Conservation (phyloP, 352 stramenopile species). For the Phytophthora pini region DNA sequence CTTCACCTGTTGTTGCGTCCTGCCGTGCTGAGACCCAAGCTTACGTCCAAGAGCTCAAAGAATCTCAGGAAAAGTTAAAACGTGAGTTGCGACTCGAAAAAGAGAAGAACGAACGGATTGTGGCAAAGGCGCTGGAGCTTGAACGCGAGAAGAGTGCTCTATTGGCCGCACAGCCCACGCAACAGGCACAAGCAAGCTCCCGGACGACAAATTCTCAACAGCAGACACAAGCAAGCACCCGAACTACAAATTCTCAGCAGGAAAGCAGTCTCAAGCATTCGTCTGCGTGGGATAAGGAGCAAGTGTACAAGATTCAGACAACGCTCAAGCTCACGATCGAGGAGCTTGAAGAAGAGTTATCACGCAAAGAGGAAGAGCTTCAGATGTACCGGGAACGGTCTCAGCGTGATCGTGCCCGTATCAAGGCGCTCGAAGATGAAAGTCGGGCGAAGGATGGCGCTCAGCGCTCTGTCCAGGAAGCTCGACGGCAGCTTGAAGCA, state of each 20-base stretch:
- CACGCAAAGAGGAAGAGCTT: conserved; percentile 66
- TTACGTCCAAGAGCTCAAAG: conserved; percentile 71
- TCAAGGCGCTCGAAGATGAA: conserved; percentile 66
- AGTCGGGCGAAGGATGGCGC: conserved; percentile 49
- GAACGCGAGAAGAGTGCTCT: conserved; percentile 75
- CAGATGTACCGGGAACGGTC: conserved; percentile 51
- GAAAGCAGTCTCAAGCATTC: conserved; percentile 25
- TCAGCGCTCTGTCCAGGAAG: conserved; percentile 36
- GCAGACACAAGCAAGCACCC: conserved; percentile 11
- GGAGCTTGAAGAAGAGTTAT: conserved; percentile 83
- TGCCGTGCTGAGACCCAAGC: conserved; percentile 67
- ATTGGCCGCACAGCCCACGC: conserved; percentile 25
- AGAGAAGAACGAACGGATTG: conserved; percentile 76
- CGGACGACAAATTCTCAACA: conserved; percentile 12
- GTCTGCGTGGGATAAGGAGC: conserved; percentile 73
- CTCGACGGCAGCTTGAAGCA: conserved; percentile 55
- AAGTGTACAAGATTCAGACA: conserved; percentile 71
- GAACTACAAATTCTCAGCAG: conserved; percentile 8
- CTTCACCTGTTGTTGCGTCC: conserved; percentile 56
- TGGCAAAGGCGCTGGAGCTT: conserved; percentile 71
- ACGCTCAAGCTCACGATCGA: conserved; percentile 77
- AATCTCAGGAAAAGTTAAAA: conserved; percentile 59
- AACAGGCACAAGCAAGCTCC: conserved; percentile 13
- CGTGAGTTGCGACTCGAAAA: conserved; percentile 77
- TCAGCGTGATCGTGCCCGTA: conserved; percentile 57